phyloP scores from a whole-genome alignment of 768 basidiomycete genomes.

The Rubroboletus pulcherrimus region DNA sequence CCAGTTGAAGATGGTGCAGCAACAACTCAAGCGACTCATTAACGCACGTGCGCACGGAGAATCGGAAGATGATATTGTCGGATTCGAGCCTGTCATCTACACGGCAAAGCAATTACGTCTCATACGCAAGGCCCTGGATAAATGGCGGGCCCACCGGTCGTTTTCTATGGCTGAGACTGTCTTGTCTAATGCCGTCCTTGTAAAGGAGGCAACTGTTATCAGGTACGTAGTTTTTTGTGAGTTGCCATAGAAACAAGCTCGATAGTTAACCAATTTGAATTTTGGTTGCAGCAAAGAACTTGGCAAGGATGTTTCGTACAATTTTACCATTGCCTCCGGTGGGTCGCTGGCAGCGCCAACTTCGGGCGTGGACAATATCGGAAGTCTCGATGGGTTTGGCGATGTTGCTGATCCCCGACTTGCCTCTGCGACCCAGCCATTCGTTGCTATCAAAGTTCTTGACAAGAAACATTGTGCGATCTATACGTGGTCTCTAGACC shows the following conservation, averaged over 20 bases:
- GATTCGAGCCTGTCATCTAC: slow-evolving; percentile 81
- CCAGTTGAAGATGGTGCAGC: slow-evolving; percentile 74
- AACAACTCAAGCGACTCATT: slow-evolving; percentile 77
- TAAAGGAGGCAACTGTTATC: slow-evolving; percentile 95
- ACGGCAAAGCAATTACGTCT: slow-evolving; percentile 76
- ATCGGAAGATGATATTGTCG: slow-evolving; percentile 53
- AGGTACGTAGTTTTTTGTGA: slow-evolving; percentile 45
- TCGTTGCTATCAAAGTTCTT: slow-evolving; percentile 85
- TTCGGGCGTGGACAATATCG: slow-evolving; percentile 82
- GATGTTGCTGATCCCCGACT: slow-evolving; percentile 85
- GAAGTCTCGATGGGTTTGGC: slow-evolving; percentile 87
- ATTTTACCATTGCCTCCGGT: slow-evolving; percentile 88
- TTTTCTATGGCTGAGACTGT: slow-evolving; percentile 93
- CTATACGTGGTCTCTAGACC: slow-evolving; percentile 88
- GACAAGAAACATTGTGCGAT: slow-evolving; percentile 85
- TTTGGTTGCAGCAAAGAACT: slow-evolving; percentile 67
- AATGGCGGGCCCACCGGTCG: slow-evolving; percentile 79
- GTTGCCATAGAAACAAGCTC: not conserved
- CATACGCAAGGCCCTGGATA: slow-evolving; percentile 77
- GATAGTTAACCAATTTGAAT: slow-evolving; percentile 8
- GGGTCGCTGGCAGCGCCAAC: slow-evolving; percentile 72
- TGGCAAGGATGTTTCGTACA: slow-evolving; percentile 82
- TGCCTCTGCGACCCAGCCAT: slow-evolving; percentile 70
- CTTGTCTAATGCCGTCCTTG: slow-evolving; percentile 74
- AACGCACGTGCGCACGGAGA: slow-evolving; percentile 79